These are phyloP conservation scores for Russula foetens DNA, from an alignment of 768 basidiomycete genomes.

Conservation along the genomic window DNA sequence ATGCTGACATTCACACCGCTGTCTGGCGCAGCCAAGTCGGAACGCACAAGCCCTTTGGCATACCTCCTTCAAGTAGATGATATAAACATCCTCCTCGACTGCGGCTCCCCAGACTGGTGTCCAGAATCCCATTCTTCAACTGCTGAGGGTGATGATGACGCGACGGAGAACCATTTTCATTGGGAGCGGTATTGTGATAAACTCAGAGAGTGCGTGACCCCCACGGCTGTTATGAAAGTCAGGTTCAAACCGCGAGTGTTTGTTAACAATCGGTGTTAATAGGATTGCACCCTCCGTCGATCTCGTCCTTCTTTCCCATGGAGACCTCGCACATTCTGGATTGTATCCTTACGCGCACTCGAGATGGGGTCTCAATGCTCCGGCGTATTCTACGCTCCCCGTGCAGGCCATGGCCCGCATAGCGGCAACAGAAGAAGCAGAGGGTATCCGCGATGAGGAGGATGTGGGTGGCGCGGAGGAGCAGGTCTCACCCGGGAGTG, in stretches of 20 bases:
- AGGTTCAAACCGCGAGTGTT: background rate
- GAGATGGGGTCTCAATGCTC: constrained; percentile 80
- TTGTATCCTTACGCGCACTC: constrained; percentile 91
- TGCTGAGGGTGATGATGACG: constrained; percentile 28
- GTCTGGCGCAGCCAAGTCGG: constrained; percentile 71
- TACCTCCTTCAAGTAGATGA: constrained; percentile 94
- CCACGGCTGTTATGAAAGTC: too few species aligned
- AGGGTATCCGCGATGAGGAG: constrained; percentile 70
- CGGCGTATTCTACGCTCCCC: constrained; percentile 89
- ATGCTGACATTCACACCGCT: constrained; percentile 97
- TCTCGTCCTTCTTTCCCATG: constrained; percentile 91
- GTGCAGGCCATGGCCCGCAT: constrained; percentile 95
- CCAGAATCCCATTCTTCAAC: constrained; percentile 39
- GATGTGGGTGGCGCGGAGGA: constrained; percentile 34
- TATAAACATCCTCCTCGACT: constrained; percentile 87
- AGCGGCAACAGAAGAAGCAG: constrained; percentile 81
- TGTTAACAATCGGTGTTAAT: constrained; percentile 6
- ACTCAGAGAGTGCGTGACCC: constrained; percentile 52
- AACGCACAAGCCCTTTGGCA: constrained; percentile 54
- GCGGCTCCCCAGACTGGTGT: constrained; percentile 84
- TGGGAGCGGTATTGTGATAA: constrained; percentile 63
- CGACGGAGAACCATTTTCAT: constrained; percentile 29
- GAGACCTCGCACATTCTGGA: constrained; percentile 81
- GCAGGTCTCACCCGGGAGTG: background rate
- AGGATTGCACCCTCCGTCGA: constrained; percentile 77